These are phyloP conservation scores for Myxozyma udenii DNA, from an alignment of 805 yeast genomes.

Conservation along the genomic window DNA sequence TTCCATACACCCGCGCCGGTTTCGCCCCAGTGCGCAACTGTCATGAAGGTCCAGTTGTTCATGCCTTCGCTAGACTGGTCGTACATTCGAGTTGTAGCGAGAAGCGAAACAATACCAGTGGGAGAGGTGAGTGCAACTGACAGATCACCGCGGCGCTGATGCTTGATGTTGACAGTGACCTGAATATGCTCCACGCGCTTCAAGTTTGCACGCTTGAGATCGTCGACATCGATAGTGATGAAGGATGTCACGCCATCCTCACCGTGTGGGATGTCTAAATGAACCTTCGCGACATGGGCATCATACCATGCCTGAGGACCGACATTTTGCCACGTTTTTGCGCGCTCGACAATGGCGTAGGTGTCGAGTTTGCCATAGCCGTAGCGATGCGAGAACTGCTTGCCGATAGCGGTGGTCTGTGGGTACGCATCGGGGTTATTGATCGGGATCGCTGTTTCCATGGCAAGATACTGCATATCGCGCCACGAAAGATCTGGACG, in stretches of 20 bases:
- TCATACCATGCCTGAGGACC: conserved; percentile 87
- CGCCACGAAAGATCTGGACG: conserved; percentile 93
- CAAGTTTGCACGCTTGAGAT: conserved; percentile 56
- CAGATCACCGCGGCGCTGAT: conserved; percentile 67
- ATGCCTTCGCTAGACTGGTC: conserved; percentile 64
- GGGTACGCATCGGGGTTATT: conserved; percentile 66
- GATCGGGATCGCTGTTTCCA: conserved; percentile 66
- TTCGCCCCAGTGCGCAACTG: conserved; percentile 98
- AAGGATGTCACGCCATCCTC: conserved; percentile 39
- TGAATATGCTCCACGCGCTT: conserved; percentile 82
- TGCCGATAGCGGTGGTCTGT: conserved; percentile 67
- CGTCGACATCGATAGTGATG: conserved; percentile 48
- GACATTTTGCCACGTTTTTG: conserved; percentile 75
- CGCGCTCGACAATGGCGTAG: conserved; percentile 63
- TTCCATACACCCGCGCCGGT: conserved; percentile 78
- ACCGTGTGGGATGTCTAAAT: conserved; percentile 32
- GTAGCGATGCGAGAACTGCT: conserved; percentile 74
- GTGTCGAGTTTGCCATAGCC: conserved; percentile 95
- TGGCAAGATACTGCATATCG: conserved; percentile 82
- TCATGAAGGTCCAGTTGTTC: conserved; percentile 84
- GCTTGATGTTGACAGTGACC: conserved; percentile 66
- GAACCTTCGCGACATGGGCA: conserved; percentile 44
- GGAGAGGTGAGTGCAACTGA: conserved; percentile 71
- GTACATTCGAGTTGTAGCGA: conserved; percentile 62
- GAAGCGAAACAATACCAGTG: conserved; percentile 62